Evolutionary conservation across 495 filamentous ascomycete genomes (phyloP), one percentile per base, ranked within the genome.

Genomic region (Letharia lupina): DNA sequence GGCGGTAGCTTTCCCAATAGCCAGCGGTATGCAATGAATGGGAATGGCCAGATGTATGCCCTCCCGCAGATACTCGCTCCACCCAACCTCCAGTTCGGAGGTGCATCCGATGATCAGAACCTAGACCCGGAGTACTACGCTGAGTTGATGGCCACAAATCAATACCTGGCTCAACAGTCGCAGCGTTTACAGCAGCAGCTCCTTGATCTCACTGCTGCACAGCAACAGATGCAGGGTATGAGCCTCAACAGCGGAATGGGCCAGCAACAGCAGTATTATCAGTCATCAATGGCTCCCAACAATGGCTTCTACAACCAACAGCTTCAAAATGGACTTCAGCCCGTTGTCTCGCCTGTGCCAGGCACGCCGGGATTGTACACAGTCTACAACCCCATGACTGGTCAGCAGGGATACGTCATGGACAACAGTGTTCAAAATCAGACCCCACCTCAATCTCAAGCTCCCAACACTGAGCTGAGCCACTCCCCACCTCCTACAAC

Each of bases 131-230:
- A 85, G 60, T 71, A 93, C 45, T 90, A 93, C 68, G 88, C 90
- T 63, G 89, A 94, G 74, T 77, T 96, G 67, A 82, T 96, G 76
- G 87, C 89, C 58, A 91, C 90, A 73, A 93, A 94, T 70, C 75
- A 91, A 60, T 92, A 93, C 68, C 80, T 97, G 45, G 89, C 90
- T 37, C 89, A 93, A 65, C 90, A 95, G 74, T 91, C 96, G 75
- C 89, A 94, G 77, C 87, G 88, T 60, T 81, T 96, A 61, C 86
- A 88, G 74, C 84, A 87, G 72, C 85, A 87, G 70, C 71, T 78
- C 42, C 56, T 83, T 60, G 80, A 75, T 54, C 81, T 84, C n/a
- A 82, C 80, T 42, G 80, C 80, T 13, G 82, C 82, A 62, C 82
- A 93, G 77, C 90, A 93, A 75, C 91, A 92, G 76, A 68, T 72